Percentiles rank a stretch among this genome's conserved stretches.
Evolutionary conservation across 495 filamentous ascomycete genomes (phyloP).

Genomic region (Tetracladium marchalianum): DNA sequence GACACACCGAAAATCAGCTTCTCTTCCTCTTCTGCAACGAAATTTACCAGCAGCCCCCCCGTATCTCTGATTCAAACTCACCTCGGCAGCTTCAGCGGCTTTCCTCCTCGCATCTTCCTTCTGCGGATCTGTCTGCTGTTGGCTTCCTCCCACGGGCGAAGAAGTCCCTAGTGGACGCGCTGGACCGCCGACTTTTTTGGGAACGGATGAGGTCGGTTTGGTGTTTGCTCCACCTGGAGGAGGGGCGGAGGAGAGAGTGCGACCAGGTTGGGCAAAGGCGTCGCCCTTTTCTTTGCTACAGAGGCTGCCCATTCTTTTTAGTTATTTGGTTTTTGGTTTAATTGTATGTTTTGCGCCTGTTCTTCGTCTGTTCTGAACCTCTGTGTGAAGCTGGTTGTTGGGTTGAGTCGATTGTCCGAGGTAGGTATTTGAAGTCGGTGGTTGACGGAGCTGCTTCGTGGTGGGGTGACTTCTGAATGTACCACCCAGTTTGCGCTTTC

Average conservation of each 20-base stretch:
- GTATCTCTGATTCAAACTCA: too few species aligned
- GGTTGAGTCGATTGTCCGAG: too few species aligned
- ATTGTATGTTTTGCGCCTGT: background rate
- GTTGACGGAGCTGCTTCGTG: too few species aligned
- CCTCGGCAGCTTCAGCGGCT: conserved; percentile 62
- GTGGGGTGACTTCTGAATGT: too few species aligned
- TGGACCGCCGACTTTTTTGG: conserved; percentile 37
- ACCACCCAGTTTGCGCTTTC: too few species aligned
- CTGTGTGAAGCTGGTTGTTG: too few species aligned
- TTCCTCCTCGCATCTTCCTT: conserved; percentile 43
- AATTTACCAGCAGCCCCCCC: too few species aligned
- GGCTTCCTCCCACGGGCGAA: conserved; percentile 7
- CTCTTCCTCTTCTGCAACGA: too few species aligned
- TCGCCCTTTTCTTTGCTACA: conserved; percentile 53
- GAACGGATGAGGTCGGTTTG: conserved; percentile 26
- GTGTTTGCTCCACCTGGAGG: conserved; percentile 20
- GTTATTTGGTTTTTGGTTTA: conserved; percentile 7
- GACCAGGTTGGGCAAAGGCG: conserved; percentile 53
- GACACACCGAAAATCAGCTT: background rate
- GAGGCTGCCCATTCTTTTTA: conserved; percentile 72
- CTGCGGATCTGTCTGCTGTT: conserved; percentile 1
- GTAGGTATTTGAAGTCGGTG: too few species aligned
- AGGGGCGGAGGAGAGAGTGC: conserved; percentile 45
- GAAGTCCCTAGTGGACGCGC: conserved; percentile 45
- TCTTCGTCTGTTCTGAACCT: background rate